phyloP scores from a whole-genome alignment of 371 early-diverging fungal species.

The Cokeromyces recurvatus region DNA sequence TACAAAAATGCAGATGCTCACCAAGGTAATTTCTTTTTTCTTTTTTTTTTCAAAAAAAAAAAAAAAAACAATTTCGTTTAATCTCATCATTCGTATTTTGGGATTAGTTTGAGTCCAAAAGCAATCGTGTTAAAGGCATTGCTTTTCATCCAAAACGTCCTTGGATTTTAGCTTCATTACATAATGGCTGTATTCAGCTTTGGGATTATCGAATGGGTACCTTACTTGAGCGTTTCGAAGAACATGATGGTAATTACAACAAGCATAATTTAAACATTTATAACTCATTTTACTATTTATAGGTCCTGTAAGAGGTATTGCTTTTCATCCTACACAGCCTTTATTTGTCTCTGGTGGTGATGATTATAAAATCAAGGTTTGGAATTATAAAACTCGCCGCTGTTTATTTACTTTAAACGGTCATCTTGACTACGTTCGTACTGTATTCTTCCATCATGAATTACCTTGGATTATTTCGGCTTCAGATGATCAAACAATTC shows the following conservation, averaged over 20 bases:
- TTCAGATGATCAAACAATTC: conserved; percentile 99
- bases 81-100: too few relatives aligned
- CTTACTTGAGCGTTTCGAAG: conserved; percentile 93
- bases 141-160: conserved; percentile 98
- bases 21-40: too few relatives aligned
- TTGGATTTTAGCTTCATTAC: conserved; percentile 95
- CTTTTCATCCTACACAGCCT: conserved; percentile 97
- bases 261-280: too few relatives aligned
- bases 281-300: background rate
- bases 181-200: conserved; percentile 97
- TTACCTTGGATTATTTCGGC: conserved; percentile 97
- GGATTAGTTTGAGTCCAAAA: conserved; percentile 98
- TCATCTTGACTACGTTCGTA: conserved; percentile 98
- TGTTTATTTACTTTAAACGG: conserved; percentile 96
- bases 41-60: too few relatives aligned
- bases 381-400: conserved; percentile 97
- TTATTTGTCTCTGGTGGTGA: conserved; percentile 99
- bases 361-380: conserved; percentile 99
- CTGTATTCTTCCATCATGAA: conserved; percentile 98
- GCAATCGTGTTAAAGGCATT: conserved; percentile 96
- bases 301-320: conserved; percentile 98
- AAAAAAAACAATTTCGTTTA: too few relatives aligned
- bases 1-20: conserved; percentile 80
- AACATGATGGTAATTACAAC: conserved; percentile 89
- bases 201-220: conserved; percentile 99